Evolutionary conservation across 805 yeast species (phyloP).

Genomic region (Pichia thaimueangensis): DNA sequence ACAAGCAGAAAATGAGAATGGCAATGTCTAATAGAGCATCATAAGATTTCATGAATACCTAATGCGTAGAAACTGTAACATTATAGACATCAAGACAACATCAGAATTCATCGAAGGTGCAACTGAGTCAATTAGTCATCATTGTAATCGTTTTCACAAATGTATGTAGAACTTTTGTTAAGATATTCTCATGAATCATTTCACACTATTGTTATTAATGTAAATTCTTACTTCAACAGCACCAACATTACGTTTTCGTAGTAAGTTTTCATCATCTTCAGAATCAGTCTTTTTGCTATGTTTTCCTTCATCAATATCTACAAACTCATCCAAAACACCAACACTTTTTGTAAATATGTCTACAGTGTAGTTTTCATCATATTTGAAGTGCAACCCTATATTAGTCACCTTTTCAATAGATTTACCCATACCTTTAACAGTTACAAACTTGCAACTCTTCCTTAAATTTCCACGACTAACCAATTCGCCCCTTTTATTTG

Average conservation of each 20-base stretch:
- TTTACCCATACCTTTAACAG: constrained; percentile 70
- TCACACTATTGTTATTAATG: background rate
- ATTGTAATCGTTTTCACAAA: too few species aligned
- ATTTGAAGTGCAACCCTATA: constrained; percentile 54
- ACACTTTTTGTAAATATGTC: constrained; percentile 60
- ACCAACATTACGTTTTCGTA: constrained; percentile 41
- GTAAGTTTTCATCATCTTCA: constrained; percentile 27
- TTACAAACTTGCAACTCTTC: constrained; percentile 33
- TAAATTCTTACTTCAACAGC: constrained; percentile 40
- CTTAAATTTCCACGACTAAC: constrained; percentile 12
- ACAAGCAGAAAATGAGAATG: background rate
- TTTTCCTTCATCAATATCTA: constrained; percentile 2
- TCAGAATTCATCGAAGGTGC: too few species aligned
- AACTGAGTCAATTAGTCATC: too few species aligned
- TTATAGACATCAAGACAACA: too few species aligned
- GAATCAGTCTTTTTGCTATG: constrained; percentile 26
- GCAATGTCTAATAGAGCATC: background rate
- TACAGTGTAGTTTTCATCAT: constrained; percentile 42
- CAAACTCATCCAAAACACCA: constrained; percentile 66
- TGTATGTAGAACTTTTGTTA: too few species aligned
- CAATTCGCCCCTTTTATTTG: constrained; percentile 36
- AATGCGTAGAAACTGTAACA: too few species aligned
- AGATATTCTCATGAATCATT: too few species aligned
- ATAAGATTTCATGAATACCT: too few species aligned
- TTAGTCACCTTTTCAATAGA: constrained; percentile 60